phyloP scores from a whole-genome alignment of 164 flowering plant species.

The Dillenia suffruticosa region DNA sequence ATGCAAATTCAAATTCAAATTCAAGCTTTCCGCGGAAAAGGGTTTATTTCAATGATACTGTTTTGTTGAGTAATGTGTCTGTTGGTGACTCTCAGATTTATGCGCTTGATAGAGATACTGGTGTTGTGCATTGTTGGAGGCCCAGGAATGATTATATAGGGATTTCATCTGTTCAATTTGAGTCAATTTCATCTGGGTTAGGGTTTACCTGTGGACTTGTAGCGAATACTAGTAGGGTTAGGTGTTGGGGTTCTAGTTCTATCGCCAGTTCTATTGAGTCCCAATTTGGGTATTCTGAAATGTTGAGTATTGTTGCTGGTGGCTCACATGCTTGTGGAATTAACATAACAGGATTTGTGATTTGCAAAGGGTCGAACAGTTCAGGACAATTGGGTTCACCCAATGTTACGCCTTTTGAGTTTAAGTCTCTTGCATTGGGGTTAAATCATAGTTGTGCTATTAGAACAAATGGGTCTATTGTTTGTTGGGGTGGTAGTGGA shows the following conservation, averaged over 20 bases:
- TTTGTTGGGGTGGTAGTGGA: conserved; percentile 71
- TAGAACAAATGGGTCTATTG: conserved; percentile 35
- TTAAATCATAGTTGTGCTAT: conserved; percentile 46
- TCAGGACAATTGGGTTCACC: conserved; percentile 48
- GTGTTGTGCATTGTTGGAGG: conserved; percentile 60
- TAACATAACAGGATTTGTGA: conserved; percentile 25
- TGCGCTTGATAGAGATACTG: conserved; percentile 32
- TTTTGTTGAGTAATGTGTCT: conserved; percentile 30
- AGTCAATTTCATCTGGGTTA: conserved; percentile 45
- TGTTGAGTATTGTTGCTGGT: conserved; percentile 57
- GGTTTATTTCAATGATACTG: conserved; percentile 32
- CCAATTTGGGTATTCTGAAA: conserved; percentile 17
- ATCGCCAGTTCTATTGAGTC: conserved; percentile 8
- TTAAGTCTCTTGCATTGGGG: conserved; percentile 41
- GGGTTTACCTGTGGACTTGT: conserved; percentile 71
- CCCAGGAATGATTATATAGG: conserved; percentile 4
- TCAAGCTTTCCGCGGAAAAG: conserved; percentile 21
- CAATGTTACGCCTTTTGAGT: conserved; percentile 12
- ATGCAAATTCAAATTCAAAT: conserved; percentile 4
- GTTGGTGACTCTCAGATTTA: conserved; percentile 76
- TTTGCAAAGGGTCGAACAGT: conserved; percentile 49
- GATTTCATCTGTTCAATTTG: conserved; percentile 9
- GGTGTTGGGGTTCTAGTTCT: conserved; percentile 35
- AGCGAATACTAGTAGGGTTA: conserved; percentile 20
- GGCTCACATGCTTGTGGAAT: conserved; percentile 64